Percentiles rank a stretch among this genome's conserved stretches.
These are phyloP conservation scores for Ascocoryne sarcoides DNA, from an alignment of 2,329 filamentous ascomycete species.

Conservation along the genomic window DNA sequence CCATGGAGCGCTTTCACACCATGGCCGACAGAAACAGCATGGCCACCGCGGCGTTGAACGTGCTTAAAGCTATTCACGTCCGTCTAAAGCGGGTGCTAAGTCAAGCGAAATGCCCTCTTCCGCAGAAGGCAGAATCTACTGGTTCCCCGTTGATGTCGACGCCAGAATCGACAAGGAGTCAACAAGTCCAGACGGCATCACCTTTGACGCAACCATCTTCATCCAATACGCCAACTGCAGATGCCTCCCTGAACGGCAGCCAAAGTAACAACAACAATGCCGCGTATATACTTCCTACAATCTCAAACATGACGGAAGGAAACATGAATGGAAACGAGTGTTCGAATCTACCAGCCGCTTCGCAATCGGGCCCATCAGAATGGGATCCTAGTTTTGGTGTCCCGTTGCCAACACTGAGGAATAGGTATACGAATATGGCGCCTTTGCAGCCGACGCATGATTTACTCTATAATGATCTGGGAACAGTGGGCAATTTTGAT, in stretches of 20 bases:
- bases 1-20: conserved; percentile 47
- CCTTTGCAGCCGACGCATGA: conserved; percentile 50
- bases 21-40: conserved; percentile 46
- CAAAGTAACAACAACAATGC: conserved; percentile 4
- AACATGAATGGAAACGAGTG: neutral
- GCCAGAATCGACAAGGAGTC: neutral
- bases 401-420: neutral
- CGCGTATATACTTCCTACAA: conserved; percentile 22
- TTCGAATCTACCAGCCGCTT: conserved; percentile 1
- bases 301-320: conserved; percentile 20
- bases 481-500: conserved; percentile 9
- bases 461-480: conserved; percentile 46
- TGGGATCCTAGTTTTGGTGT: conserved; percentile 13
- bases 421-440: conserved; percentile 30
- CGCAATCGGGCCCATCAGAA: neutral
- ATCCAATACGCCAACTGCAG: conserved; percentile 3
- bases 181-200: conserved; percentile 4
- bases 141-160: conserved; percentile 1
- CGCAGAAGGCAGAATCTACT: no score
- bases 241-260: conserved; percentile 9
- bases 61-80: conserved; percentile 45
- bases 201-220: conserved; percentile 4
- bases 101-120: conserved; percentile 2
- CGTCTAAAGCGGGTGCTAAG: conserved; percentile 40
- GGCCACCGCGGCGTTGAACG: conserved; percentile 44